A percentile compares a stretch with the other conserved stretches of the same genome.
Evolutionary conservation across 1,284 basidiomycete species (phyloP).

Genomic region (Neolentinus lepideus): DNA sequence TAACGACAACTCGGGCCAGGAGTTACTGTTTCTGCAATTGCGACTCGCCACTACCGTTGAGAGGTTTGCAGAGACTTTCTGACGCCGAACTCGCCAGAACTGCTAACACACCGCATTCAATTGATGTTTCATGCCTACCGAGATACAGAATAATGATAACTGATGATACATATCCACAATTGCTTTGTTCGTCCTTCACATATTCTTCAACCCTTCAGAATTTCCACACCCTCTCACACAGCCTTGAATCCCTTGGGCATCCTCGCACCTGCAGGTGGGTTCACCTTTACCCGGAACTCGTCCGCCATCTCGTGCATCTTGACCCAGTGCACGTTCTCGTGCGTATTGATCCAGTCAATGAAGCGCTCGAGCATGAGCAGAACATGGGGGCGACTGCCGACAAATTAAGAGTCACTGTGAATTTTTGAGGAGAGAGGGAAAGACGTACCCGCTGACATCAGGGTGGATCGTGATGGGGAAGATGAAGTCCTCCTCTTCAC

Average conservation of each 20-base stretch:
- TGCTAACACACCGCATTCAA: too few relatives aligned
- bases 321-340: slow-evolving; percentile 68
- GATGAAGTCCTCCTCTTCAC: slow-evolving; percentile 66
- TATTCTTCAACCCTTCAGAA: too few relatives aligned
- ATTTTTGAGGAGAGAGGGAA: background rate
- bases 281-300: slow-evolving; percentile 33
- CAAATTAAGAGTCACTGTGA: too few relatives aligned
- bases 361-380: slow-evolving; percentile 74
- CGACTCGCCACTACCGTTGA: too few relatives aligned
- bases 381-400: slow-evolving; percentile 42
- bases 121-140: too few relatives aligned
- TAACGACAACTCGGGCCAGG: too few relatives aligned
- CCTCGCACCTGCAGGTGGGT: slow-evolving; percentile 22
- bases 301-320: slow-evolving; percentile 62
- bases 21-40: too few relatives aligned
- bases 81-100: too few relatives aligned
- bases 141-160: too few relatives aligned
- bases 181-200: background rate
- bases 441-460: slow-evolving; percentile 59
- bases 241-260: slow-evolving; percentile 35
- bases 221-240: too few relatives aligned
- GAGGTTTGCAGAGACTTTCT: too few relatives aligned
- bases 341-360: slow-evolving; percentile 73
- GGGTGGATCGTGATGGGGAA: slow-evolving; percentile 77
- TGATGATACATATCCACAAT: too few relatives aligned